These are phyloP conservation scores for Elaeagnus macrophylla DNA, from an alignment of 306 rosid species.

Conservation along the genomic window DNA sequence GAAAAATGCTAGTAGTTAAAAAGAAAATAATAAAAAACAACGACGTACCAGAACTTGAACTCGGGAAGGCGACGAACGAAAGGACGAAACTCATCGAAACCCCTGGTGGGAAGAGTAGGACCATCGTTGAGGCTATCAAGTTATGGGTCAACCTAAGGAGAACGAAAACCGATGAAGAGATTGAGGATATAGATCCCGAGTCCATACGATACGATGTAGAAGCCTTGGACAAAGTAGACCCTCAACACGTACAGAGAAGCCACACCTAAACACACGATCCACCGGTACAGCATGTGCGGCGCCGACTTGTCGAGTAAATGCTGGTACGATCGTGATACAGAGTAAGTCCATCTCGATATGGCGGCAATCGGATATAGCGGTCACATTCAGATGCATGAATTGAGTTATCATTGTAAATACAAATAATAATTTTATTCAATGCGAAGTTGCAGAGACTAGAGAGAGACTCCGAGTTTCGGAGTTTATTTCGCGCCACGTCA, in stretches of 20 bases:
- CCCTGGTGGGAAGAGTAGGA: conserved; percentile 67
- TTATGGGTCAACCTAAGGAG: conserved; percentile 97
- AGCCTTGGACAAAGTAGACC: conserved; percentile 69
- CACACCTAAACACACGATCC: conserved; percentile 45
- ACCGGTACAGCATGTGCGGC: conserved; percentile 58
- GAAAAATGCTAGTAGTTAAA: too few relatives aligned
- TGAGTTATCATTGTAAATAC: conserved; percentile 38
- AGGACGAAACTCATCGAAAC: conserved; percentile 87
- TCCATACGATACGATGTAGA: conserved; percentile 85
- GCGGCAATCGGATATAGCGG: conserved; percentile 34
- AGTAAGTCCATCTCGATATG: conserved; percentile 51
- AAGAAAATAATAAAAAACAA: neutral
- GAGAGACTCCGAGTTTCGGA: too few relatives aligned
- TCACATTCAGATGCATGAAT: conserved; percentile 34
- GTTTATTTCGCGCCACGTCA: too few relatives aligned
- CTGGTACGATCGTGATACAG: conserved; percentile 49
- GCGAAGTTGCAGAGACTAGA: too few relatives aligned
- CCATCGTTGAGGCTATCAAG: conserved; percentile 53
- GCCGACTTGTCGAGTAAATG: conserved; percentile 69
- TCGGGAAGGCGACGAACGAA: conserved; percentile 94
- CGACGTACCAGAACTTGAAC: conserved; percentile 78
- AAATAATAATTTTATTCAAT: neutral
- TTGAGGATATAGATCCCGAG: conserved; percentile 85
- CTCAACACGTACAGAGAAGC: conserved; percentile 57
- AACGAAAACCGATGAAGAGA: conserved; percentile 78